A percentile compares a stretch with the other conserved stretches of the same genome.
phyloP scores from a whole-genome alignment of 768 basidiomycete genomes.

The Dacryopinax primogenitus region DNA sequence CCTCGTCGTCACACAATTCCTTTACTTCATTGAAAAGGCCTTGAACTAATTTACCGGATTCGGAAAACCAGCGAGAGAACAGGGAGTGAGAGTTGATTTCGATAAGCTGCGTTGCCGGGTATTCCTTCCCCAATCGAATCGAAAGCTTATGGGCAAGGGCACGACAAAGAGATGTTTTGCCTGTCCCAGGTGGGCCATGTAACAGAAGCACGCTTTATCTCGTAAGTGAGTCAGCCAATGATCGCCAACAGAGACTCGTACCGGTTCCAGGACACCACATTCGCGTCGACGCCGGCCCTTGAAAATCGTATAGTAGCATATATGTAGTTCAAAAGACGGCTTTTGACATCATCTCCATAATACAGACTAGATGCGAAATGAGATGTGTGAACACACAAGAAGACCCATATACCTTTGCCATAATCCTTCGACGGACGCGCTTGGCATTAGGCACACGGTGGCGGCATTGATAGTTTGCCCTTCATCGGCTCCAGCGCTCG shows the following conservation, averaged over 20 bases:
- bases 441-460: conserved; percentile 78
- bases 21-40: conserved; percentile 77
- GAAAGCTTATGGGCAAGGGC: conserved; percentile 92
- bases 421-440: conserved; percentile 69
- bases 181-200: conserved; percentile 95
- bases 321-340: conserved; percentile 82
- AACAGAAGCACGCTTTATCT: conserved; percentile 64
- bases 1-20: conserved; percentile 85
- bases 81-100: conserved; percentile 98
- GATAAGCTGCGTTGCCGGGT: conserved; percentile 71
- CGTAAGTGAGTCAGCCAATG: background rate
- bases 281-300: conserved; percentile 75
- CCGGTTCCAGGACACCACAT: conserved; percentile 92
- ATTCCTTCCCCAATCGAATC: conserved; percentile 81
- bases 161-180: conserved; percentile 89
- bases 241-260: conserved; percentile 14
- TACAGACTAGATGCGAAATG: conserved; percentile 50
- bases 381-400: background rate
- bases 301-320: conserved; percentile 88
- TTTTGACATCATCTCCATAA: conserved; percentile 71
- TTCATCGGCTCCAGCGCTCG: conserved; percentile 40
- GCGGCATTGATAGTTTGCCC: conserved; percentile 78
- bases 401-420: conserved; percentile 43
- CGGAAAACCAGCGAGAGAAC: conserved; percentile 98
- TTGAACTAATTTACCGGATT: conserved; percentile 96